A percentile compares a stretch with the other conserved stretches of the same genome.
phyloP scores from a whole-genome alignment of 176 grass and related monocot species.

The Aegilops bicornis region DNA sequence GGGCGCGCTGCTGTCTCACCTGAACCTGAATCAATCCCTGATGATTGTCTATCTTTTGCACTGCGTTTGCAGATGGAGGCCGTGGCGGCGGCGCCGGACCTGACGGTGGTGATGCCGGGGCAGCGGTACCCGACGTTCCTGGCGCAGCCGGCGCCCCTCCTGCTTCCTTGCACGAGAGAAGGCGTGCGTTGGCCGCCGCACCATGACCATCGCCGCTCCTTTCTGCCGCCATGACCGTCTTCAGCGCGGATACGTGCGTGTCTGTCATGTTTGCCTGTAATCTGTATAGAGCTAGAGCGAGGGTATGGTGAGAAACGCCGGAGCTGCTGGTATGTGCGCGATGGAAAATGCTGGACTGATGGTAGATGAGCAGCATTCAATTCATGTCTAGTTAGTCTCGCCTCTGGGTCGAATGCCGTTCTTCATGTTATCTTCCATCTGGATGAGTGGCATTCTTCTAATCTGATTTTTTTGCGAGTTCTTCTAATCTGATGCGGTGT shows the following conservation, averaged over 20 bases:
- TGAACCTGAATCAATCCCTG: neutral
- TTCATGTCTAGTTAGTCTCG: neutral
- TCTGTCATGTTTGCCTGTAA: neutral
- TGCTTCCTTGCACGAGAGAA: conserved; percentile 60
- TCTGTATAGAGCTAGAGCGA: conserved; percentile 11
- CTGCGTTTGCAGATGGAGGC: conserved; percentile 38
- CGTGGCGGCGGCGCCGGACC: conserved; percentile 18
- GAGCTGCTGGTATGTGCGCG: neutral
- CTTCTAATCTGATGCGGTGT: neutral
- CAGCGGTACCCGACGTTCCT: conserved; percentile 87
- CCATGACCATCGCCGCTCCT: conserved; percentile 30
- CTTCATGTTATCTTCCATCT: neutral
- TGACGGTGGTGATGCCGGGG: conserved; percentile 95
- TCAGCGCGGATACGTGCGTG: neutral
- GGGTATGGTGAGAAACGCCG: neutral
- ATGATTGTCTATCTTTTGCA: neutral
- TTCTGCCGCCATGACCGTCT: conserved; percentile 27
- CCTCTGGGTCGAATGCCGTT: neutral
- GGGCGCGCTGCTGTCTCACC: neutral
- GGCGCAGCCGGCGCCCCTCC: conserved; percentile 82
- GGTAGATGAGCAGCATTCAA: neutral
- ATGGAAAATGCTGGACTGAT: neutral
- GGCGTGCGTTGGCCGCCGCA: conserved; percentile 64
- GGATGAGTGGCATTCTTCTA: neutral
- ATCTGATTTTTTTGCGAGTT: neutral